Conservation (phyloP, 768 basidiomycete species). For the Lactarius evosmus region DNA sequence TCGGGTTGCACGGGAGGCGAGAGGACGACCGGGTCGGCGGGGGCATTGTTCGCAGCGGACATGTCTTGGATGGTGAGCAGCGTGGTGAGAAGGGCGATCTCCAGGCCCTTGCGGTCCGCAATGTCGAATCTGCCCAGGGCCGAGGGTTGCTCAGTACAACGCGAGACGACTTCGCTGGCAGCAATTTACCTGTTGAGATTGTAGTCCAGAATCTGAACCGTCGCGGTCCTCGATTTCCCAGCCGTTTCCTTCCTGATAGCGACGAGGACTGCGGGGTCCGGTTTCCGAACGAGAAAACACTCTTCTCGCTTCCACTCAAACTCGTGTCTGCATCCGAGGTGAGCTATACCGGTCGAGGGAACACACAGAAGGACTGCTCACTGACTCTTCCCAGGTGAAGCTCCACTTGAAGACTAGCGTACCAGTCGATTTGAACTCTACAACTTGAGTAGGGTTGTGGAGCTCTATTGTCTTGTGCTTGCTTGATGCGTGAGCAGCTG, state of each 20-base stretch:
- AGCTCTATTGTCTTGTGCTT: constrained; percentile 76
- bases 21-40: constrained; percentile 15
- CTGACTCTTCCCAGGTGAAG: constrained; percentile 83
- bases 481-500: constrained; percentile 58
- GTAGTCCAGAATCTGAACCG: constrained; percentile 79
- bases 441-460: constrained; percentile 63
- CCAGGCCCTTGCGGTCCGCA: constrained; percentile 79
- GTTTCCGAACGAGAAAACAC: constrained; percentile 79
- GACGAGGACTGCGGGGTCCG: constrained; percentile 82
- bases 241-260: constrained; percentile 76
- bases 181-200: constrained; percentile 66
- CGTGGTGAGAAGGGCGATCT: constrained; percentile 74
- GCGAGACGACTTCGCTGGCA: neutral
- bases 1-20: constrained; percentile 6
- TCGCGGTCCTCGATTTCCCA: constrained; percentile 58
- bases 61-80: constrained; percentile 75
- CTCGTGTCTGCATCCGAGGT: constrained; percentile 51
- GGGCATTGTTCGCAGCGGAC: constrained; percentile 52
- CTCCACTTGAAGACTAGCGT: constrained; percentile 71
- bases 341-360: neutral
- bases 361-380: constrained; percentile 20
- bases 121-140: constrained; percentile 64
- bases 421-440: constrained; percentile 73
- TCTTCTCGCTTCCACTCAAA: constrained; percentile 87
- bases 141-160: neutral